These are phyloP conservation scores for Cupressus sempervirens DNA, from an alignment of 75 land plant genomes.

Conservation along the genomic window DNA sequence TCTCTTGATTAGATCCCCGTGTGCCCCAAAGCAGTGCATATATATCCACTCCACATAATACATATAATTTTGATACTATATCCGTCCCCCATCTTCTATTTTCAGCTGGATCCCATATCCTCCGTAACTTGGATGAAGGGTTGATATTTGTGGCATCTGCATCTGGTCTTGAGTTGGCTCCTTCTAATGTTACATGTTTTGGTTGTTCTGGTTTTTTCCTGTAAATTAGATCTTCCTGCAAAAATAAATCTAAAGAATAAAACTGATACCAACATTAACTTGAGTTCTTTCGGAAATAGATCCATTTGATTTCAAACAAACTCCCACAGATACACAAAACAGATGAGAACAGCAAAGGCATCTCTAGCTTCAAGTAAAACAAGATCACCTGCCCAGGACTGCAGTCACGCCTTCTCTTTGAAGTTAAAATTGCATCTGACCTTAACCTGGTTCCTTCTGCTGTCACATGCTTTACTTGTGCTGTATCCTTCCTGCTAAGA, in stretches of 20 bases:
- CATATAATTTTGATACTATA: conserved; percentile 1
- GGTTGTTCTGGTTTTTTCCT: not conserved
- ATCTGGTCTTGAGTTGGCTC: not conserved
- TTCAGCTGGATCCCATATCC: conserved; percentile 4
- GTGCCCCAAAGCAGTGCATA: not conserved
- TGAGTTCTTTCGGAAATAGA: not conserved
- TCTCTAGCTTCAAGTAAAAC: not conserved
- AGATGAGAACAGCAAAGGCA: not conserved
- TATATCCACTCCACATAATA: not conserved
- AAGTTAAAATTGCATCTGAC: not conserved
- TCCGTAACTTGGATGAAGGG: not conserved
- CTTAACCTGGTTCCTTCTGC: not conserved
- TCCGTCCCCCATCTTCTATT: conserved; percentile 9
- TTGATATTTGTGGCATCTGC: not conserved
- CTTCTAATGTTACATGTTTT: too few species aligned
- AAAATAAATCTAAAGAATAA: not conserved
- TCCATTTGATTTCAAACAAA: not conserved
- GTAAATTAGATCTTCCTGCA: not conserved
- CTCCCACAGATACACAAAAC: not conserved
- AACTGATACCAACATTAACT: not conserved
- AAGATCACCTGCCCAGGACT: not conserved
- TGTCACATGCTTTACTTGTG: not conserved
- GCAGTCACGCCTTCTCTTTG: not conserved
- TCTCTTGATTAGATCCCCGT: not conserved
- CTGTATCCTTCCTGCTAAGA: not conserved